phyloP scores from a whole-genome alignment of 805 yeast species.

The Zygosaccharomyces pseudorouxii region DNA sequence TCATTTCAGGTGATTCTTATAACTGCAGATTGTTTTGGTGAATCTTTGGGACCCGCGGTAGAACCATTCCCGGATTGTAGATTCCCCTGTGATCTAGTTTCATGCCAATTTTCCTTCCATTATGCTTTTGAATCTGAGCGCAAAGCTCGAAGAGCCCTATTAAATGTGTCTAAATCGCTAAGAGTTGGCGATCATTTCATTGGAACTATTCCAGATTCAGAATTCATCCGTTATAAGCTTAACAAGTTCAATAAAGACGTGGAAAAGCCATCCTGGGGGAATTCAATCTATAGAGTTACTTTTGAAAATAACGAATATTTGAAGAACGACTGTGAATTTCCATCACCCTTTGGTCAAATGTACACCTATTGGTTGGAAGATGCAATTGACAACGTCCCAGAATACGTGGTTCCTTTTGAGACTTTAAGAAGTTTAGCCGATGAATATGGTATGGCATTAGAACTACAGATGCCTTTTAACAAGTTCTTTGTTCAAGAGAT shows the following conservation, averaged over 20 bases:
- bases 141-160: conserved; percentile 65
- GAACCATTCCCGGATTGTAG: conserved; percentile 59
- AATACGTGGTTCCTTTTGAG: conserved; percentile 93
- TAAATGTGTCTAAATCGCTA: conserved; percentile 71
- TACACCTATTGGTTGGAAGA: conserved; percentile 80
- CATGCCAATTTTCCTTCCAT: conserved; percentile 90
- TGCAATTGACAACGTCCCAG: conserved; percentile 96
- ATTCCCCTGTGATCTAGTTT: conserved; percentile 82
- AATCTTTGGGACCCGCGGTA: conserved; percentile 61
- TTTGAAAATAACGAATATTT: conserved; percentile 63
- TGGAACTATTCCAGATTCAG: conserved; percentile 93
- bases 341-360: conserved; percentile 74
- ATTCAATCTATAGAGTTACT: conserved; percentile 72
- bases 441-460: conserved; percentile 70
- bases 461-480: conserved; percentile 69
- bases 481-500: conserved; percentile 79
- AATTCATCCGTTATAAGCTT: conserved; percentile 67
- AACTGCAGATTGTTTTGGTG: conserved; percentile 87
- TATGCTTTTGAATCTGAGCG: conserved; percentile 88
- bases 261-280: conserved; percentile 69
- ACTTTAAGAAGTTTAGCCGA: conserved; percentile 76
- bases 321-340: conserved; percentile 69
- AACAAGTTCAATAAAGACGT: conserved; percentile 46
- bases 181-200: conserved; percentile 81
- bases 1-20: conserved; percentile 79